These are phyloP conservation scores for Aspergillus phoenicis DNA, from an alignment of 2,329 filamentous ascomycete genomes.

Conservation along the genomic window DNA sequence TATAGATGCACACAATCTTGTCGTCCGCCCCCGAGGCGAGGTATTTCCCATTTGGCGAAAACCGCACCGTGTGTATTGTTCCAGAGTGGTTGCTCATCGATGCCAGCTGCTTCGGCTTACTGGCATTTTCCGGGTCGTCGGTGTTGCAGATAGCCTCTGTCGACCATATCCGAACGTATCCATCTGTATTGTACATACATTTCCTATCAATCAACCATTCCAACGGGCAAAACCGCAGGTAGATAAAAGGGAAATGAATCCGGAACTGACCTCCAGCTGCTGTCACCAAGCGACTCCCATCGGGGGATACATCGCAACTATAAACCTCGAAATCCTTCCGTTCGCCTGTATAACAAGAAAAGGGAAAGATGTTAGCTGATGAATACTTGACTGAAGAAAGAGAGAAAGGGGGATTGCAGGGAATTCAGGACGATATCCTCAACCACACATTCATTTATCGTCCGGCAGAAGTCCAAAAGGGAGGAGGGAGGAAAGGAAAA, in stretches of 20 bases:
- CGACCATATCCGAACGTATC: slow-evolving; percentile 96
- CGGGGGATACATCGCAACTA: slow-evolving; percentile 94
- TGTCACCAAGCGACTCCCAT: slow-evolving; percentile 87
- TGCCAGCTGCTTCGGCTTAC: slow-evolving; percentile 85
- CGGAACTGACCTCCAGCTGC: slow-evolving; percentile 76
- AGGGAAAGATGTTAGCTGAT: slow-evolving; percentile 20
- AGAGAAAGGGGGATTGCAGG: too few relatives aligned
- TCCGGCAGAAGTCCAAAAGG: background rate
- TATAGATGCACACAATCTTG: slow-evolving; percentile 98
- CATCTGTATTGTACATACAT: slow-evolving; percentile 59
- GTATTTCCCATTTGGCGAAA: slow-evolving; percentile 93
- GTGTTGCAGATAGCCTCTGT: slow-evolving; percentile 89
- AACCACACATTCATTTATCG: background rate
- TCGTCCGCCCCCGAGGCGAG: slow-evolving; percentile 96
- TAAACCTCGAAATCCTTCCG: slow-evolving; percentile 99
- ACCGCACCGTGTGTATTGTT: slow-evolving; percentile 95
- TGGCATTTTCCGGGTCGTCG: slow-evolving; percentile 68
- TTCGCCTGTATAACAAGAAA: slow-evolving; percentile 63
- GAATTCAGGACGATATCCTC: too few relatives aligned
- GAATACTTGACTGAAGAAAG: background rate
- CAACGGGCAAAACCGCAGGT: background rate
- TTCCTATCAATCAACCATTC: slow-evolving; percentile 13
- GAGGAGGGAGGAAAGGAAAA: slow-evolving; percentile 7
- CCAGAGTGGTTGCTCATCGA: slow-evolving; percentile 98
- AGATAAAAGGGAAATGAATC: background rate